phyloP scores from a whole-genome alignment of 2,329 filamentous ascomycete genomes.

The Ophiostoma pallidulum region DNA sequence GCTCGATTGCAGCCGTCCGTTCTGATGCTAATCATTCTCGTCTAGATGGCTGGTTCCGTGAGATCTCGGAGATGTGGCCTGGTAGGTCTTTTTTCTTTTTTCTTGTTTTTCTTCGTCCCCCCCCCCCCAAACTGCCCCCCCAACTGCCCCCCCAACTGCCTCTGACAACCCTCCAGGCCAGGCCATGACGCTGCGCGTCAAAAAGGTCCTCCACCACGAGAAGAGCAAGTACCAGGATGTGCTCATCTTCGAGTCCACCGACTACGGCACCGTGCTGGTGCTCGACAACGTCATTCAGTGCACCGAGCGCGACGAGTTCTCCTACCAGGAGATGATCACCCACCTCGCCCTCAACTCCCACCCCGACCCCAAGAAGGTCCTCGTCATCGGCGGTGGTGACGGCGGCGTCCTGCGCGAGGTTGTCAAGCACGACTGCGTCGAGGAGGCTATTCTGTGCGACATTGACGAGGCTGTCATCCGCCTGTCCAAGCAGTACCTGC shows the following conservation, averaged over 20 bases:
- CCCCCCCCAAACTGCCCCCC: too few relatives aligned
- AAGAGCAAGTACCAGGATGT: constrained; percentile 99
- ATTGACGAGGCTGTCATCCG: constrained; percentile 99
- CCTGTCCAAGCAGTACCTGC: constrained; percentile 95
- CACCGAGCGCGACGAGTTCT: constrained; percentile 98
- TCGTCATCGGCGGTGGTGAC: constrained; percentile 96
- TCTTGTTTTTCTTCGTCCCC: too few relatives aligned
- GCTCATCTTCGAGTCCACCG: constrained; percentile 94
- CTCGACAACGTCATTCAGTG: constrained; percentile 98
- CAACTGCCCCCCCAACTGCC: too few relatives aligned
- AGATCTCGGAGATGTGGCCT: constrained; percentile 98
- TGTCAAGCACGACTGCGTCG: constrained; percentile 95
- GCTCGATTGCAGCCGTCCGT: neutral
- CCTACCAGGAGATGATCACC: constrained; percentile 99
- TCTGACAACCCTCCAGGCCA: too few relatives aligned
- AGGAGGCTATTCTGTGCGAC: constrained; percentile 94
- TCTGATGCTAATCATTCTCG: neutral
- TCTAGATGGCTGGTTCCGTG: constrained; percentile 98
- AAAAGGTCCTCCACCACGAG: constrained; percentile 97
- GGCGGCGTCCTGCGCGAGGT: constrained; percentile 96
- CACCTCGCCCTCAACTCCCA: constrained; percentile 98
- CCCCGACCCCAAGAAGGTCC: constrained; percentile 94
- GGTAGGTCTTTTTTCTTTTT: too few relatives aligned
- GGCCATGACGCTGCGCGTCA: constrained; percentile 96
- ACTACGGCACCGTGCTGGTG: constrained; percentile 92